These are phyloP conservation scores for Austroboletus festivus DNA, from an alignment of 768 basidiomycete genomes.

Conservation along the genomic window DNA sequence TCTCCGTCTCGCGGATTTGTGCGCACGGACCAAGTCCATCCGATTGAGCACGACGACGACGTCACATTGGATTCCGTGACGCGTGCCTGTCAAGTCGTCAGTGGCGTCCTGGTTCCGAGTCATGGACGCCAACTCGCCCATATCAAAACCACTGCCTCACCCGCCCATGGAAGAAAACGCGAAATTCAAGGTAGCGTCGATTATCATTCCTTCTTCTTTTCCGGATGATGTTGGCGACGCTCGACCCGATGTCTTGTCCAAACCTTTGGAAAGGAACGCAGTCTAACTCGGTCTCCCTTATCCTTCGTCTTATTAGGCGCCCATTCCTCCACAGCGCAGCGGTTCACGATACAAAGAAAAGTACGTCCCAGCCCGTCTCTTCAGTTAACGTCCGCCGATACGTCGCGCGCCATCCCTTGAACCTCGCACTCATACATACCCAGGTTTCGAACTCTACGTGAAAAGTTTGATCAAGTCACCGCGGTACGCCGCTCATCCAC, in stretches of 20 bases:
- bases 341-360: conserved; percentile 32
- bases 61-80: too few species aligned
- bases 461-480: conserved; percentile 34
- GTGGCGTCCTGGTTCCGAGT: too few species aligned
- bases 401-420: too few species aligned
- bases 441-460: conserved; percentile 31
- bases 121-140: conserved; percentile 20
- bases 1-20: too few species aligned
- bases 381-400: too few species aligned
- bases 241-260: not conserved
- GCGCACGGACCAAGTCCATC: too few species aligned
- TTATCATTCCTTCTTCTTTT: not conserved
- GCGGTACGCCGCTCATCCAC: conserved; percentile 19
- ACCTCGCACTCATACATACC: not conserved
- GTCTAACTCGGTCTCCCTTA: not conserved
- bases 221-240: not conserved
- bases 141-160: conserved; percentile 11
- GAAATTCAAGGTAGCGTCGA: conserved; percentile 25
- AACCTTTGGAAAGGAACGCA: too few species aligned
- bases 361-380: conserved; percentile 9
- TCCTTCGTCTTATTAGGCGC: conserved; percentile 3
- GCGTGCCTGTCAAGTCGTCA: too few species aligned
- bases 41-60: too few species aligned
- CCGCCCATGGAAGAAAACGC: conserved; percentile 19
- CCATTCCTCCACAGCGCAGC: conserved; percentile 14